Evolutionary conservation across 768 basidiomycete species (phyloP).

Genomic region (Boletus sp.): DNA sequence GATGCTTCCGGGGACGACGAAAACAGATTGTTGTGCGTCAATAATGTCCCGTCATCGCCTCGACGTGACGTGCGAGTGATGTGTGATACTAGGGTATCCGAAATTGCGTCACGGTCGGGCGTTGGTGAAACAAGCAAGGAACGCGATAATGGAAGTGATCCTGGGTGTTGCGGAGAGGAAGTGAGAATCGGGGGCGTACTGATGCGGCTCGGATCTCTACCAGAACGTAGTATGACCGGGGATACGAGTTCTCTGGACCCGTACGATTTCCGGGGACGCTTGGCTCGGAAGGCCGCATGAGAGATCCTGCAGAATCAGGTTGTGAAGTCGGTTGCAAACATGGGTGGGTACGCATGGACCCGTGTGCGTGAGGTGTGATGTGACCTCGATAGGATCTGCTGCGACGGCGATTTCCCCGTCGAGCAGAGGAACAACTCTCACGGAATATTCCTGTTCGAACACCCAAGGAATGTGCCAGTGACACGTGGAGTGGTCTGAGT

Average conservation of each 20-base stretch:
- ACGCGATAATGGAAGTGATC: neutral
- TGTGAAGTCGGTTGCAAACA: neutral
- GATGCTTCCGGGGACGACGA: constrained; percentile 4
- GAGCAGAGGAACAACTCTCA: neutral
- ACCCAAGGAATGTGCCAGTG: neutral
- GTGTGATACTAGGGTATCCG: neutral
- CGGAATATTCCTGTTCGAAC: neutral
- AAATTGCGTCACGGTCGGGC: neutral
- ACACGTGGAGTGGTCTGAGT: neutral
- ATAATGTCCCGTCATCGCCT: neutral
- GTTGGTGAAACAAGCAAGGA: constrained; percentile 2
- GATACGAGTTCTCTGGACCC: neutral
- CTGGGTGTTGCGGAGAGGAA: neutral
- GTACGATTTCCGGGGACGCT: neutral
- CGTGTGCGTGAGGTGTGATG: neutral
- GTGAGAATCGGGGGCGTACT: neutral
- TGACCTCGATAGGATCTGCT: neutral
- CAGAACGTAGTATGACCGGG: neutral
- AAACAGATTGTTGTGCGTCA: neutral
- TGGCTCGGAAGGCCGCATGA: neutral
- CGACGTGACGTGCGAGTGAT: neutral
- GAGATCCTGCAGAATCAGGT: neutral
- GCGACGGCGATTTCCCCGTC: neutral
- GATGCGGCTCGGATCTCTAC: neutral
- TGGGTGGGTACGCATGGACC: neutral